Evolutionary conservation across 192 early-diverging fungal genomes (phyloP), one percentile per base, ranked within the genome.

Genomic region (Thoreauomyces humboldtii): DNA sequence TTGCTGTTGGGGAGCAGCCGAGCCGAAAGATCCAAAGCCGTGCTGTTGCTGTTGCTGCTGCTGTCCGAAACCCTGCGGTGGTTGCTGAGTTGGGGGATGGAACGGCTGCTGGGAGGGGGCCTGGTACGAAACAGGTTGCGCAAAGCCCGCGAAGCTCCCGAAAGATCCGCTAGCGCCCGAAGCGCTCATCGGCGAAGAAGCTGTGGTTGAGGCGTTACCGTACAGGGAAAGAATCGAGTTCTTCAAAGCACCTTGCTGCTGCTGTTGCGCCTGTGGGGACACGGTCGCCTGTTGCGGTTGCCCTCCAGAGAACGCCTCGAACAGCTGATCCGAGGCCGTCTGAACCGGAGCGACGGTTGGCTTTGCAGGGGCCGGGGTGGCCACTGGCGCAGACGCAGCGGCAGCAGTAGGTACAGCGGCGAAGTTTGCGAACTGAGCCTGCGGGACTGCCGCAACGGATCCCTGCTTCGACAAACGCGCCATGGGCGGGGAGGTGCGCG

Each of bases 141-240:
- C 59, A 37, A 62, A 61, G 21, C 54, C 56, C 0, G 50, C 59
- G 42, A 43, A 48, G n/a, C 38, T 35, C 25, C 59, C 54, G 27
- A 61, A 54, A 17, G 37, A 29, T 1, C 28, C 60, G 9, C 33
- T 41, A 9, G 34, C 52, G 51, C 32, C 28, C 50, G 44, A 28
- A 25, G 34, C 31, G 55, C 38, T 57, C 34, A 57, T 37, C 14
- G 31, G 55, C 2, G 66, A 27, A 22, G 12, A 29, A 21, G 47
- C 31, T 14, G 24, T 31, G 31, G 36, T 61, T 3, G 52, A 14
- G 14, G 51, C n/a, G 38, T 24, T 66, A 29, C 63, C 63, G 65
- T 72, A 78, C 31, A 78, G 44, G 22, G 77, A 78, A 0, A 78
- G 48, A 33, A 78, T 78, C 0, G 65, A 68, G 56, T 61, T 68